Conservation (phyloP, 2,329 filamentous ascomycete species). For the Monilinia laxa region DNA sequence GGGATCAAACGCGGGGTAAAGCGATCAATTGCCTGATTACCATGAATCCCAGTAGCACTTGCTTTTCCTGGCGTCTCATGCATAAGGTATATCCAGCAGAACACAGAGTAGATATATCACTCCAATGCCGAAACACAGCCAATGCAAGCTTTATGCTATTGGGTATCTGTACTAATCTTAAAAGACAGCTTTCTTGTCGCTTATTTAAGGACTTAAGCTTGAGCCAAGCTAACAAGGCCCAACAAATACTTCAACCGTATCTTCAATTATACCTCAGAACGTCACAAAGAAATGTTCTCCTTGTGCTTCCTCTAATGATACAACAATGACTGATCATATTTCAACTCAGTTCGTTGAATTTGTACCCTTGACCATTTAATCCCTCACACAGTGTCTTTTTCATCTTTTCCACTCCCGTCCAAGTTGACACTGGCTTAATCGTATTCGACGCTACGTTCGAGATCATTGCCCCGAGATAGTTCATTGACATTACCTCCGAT, state of each 20-base stretch:
- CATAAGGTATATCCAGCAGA: background rate
- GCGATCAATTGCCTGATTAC: conserved; percentile 6
- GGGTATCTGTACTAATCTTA: background rate
- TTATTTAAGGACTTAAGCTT: background rate
- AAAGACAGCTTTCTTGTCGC: background rate
- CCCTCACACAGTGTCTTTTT: background rate
- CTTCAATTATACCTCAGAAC: background rate
- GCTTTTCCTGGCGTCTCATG: background rate
- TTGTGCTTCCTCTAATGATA: background rate
- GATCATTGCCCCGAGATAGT: background rate
- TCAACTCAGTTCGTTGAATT: background rate
- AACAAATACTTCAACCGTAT: background rate
- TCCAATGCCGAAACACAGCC: background rate
- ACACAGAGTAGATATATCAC: background rate
- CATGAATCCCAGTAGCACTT: background rate
- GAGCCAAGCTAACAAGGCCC: background rate
- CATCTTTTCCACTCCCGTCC: background rate
- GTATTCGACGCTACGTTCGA: conserved; percentile 3
- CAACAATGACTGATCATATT: background rate
- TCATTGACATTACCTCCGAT: background rate
- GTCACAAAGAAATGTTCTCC: background rate
- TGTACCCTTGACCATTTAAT: background rate
- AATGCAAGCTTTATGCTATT: conserved; percentile 5
- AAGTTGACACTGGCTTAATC: background rate
- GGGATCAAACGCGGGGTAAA: background rate